Percentiles rank a stretch among this genome's conserved stretches.
Evolutionary conservation across 345 rosid species (phyloP).

Genomic region (Carallia pectinifolia): DNA sequence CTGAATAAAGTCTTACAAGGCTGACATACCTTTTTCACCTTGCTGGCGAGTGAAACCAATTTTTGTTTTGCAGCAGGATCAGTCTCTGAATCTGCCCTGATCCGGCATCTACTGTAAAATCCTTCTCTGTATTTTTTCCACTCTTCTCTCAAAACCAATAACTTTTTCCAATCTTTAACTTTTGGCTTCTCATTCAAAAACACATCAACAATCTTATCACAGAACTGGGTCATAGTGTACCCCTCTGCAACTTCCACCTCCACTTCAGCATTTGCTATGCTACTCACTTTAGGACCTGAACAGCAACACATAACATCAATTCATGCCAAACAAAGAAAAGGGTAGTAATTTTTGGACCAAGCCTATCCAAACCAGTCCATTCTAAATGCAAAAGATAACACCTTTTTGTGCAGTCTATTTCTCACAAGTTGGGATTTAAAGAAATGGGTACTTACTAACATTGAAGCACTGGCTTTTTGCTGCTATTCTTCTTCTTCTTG

Average conservation of each 20-base stretch:
- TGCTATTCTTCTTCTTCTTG: conserved; percentile 10
- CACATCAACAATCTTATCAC: conserved; percentile 74
- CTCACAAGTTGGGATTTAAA: background rate
- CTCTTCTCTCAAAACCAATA: conserved; percentile 73
- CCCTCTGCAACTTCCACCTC: conserved; percentile 73
- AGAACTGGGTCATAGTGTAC: conserved; percentile 62
- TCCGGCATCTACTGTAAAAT: conserved; percentile 65
- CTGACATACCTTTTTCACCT: conserved; percentile 68
- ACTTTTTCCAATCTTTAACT: conserved; percentile 78
- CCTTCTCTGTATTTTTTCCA: conserved; percentile 74
- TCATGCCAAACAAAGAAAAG: background rate
- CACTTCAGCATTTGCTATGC: conserved; percentile 29
- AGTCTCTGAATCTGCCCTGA: conserved; percentile 51
- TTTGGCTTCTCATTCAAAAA: conserved; percentile 77
- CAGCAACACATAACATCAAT: background rate
- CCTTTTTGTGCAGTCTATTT: background rate
- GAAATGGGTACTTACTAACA: conserved; percentile 23
- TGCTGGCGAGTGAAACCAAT: conserved; percentile 48
- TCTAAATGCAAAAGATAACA: background rate
- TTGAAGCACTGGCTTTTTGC: conserved; percentile 17
- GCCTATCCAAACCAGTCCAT: background rate
- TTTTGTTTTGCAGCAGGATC: conserved; percentile 58
- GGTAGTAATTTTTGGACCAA: background rate
- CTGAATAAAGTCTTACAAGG: background rate
- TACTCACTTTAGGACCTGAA: conserved; percentile 49